These are phyloP conservation scores for Metschnikowia orientalis DNA, from an alignment of 805 yeast genomes.

Conservation along the genomic window DNA sequence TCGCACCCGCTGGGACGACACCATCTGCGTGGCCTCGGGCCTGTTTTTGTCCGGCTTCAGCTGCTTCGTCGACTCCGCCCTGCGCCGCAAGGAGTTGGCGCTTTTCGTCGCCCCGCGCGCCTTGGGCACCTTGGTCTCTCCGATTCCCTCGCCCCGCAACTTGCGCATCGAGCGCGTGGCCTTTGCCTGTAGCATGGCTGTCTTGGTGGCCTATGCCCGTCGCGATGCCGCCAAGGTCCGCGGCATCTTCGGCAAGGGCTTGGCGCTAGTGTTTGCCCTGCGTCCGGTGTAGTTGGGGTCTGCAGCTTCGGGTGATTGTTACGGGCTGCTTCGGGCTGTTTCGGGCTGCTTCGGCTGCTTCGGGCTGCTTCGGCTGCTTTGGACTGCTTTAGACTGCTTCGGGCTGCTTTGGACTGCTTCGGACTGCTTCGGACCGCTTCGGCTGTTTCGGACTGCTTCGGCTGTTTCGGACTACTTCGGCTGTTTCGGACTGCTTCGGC, in stretches of 20 bases:
- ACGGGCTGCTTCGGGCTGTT: too few relatives aligned
- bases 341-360: too few relatives aligned
- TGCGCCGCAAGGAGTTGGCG: slow-evolving; percentile 44
- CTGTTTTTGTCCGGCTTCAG: slow-evolving; percentile 40
- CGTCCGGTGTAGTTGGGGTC: too few relatives aligned
- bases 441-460: too few relatives aligned
- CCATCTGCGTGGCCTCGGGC: slow-evolving; percentile 39
- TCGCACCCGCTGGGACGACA: slow-evolving; percentile 32
- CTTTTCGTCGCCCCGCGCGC: slow-evolving; percentile 43
- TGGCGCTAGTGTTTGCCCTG: slow-evolving; percentile 17
- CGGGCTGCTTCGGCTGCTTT: too few relatives aligned
- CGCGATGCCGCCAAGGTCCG: slow-evolving; percentile 28
- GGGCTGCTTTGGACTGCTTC: too few relatives aligned
- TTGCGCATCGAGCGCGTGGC: slow-evolving; percentile 27
- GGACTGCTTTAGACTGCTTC: too few relatives aligned
- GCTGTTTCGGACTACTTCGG: too few relatives aligned
- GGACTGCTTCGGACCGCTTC: too few relatives aligned
- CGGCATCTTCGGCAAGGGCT: slow-evolving; percentile 36
- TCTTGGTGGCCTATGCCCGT: slow-evolving; percentile 32
- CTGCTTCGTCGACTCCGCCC: slow-evolving; percentile 35
- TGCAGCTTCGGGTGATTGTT: too few relatives aligned
- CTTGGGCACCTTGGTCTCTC: slow-evolving; percentile 30
- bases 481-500: too few relatives aligned
- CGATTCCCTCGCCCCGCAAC: slow-evolving; percentile 23
- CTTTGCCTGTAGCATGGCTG: slow-evolving; percentile 34